phyloP scores from a whole-genome alignment of 129 eudicot species.

The Flaveria linearis region DNA sequence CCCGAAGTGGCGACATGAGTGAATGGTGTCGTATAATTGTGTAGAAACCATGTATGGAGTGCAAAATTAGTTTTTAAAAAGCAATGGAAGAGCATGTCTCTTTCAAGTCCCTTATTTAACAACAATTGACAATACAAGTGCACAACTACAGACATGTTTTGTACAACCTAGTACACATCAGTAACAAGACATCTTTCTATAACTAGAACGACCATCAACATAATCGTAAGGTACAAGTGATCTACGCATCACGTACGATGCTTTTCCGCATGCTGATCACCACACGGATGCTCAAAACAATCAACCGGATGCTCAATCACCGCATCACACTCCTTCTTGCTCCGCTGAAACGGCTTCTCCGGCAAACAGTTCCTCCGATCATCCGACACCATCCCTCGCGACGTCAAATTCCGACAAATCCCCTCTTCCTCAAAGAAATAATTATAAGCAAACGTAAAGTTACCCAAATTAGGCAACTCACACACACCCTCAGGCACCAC shows the following conservation, averaged over 20 bases:
- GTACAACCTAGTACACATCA: conserved; percentile 21
- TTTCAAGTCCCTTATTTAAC: conserved; percentile 10
- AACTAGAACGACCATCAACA: not conserved
- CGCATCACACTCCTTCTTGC: conserved; percentile 77
- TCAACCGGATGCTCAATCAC: conserved; percentile 66
- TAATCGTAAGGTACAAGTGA: not conserved
- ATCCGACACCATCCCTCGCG: conserved; percentile 52
- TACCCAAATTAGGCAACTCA: conserved; percentile 58
- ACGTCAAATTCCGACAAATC: conserved; percentile 55
- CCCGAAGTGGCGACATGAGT: no score
- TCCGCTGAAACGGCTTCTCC: conserved; percentile 61
- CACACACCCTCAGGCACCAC: conserved; percentile 59
- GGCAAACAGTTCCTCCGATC: conserved; percentile 74
- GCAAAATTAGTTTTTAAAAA: no score
- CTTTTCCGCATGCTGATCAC: conserved; percentile 37
- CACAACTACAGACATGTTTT: conserved; percentile 30
- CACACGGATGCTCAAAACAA: conserved; percentile 55
- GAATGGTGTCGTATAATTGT: no score
- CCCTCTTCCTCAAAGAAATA: conserved; percentile 72
- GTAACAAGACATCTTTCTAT: conserved; percentile 23
- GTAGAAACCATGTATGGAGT: no score
- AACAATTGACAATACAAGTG: not conserved
- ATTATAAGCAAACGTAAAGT: conserved; percentile 69
- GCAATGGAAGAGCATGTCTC: not conserved
- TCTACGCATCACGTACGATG: conserved; percentile 14